Evolutionary conservation across 1,284 basidiomycete species (phyloP).

Genomic region (Anthracocystis setariae): DNA sequence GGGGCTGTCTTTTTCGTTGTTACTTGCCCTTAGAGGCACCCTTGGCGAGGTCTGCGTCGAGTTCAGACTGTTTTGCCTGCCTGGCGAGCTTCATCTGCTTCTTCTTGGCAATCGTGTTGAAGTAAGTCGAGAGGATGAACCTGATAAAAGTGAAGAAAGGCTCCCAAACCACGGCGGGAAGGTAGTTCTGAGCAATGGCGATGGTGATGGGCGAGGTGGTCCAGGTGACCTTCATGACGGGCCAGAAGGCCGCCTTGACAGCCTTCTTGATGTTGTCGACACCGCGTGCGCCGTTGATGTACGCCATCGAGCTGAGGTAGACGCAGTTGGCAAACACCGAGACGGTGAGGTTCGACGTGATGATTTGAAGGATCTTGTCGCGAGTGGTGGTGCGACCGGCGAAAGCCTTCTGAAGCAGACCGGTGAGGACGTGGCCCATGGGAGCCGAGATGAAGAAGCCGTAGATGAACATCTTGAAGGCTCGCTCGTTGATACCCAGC

Average conservation of each 20-base stretch:
- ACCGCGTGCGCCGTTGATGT: conserved; percentile 83
- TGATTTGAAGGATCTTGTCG: conserved; percentile 75
- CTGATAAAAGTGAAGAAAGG: conserved; percentile 59
- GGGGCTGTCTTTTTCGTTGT: background rate
- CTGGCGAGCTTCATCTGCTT: conserved; percentile 60
- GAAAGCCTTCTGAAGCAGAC: conserved; percentile 78
- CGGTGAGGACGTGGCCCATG: conserved; percentile 76
- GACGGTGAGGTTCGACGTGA: conserved; percentile 81
- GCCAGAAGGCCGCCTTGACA: conserved; percentile 79
- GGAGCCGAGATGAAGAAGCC: conserved; percentile 87
- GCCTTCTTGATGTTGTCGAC: conserved; percentile 76
- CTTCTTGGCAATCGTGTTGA: conserved; percentile 62
- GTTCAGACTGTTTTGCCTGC: conserved; percentile 24
- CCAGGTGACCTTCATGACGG: conserved; percentile 80
- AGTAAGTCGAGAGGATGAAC: conserved; percentile 56
- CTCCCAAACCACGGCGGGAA: conserved; percentile 71
- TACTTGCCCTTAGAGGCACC: conserved; percentile 53
- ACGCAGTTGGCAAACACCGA: conserved; percentile 79
- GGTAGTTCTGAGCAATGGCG: conserved; percentile 78
- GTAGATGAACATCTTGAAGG: conserved; percentile 83
- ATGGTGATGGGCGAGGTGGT: conserved; percentile 78
- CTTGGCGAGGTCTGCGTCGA: conserved; percentile 49
- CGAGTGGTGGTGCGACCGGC: conserved; percentile 77
- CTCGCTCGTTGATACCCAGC: conserved; percentile 67
- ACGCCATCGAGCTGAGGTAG: conserved; percentile 80